Evolutionary conservation across 176 grass and related monocot genomes (phyloP).

Genomic region (Zizania latifolia): DNA sequence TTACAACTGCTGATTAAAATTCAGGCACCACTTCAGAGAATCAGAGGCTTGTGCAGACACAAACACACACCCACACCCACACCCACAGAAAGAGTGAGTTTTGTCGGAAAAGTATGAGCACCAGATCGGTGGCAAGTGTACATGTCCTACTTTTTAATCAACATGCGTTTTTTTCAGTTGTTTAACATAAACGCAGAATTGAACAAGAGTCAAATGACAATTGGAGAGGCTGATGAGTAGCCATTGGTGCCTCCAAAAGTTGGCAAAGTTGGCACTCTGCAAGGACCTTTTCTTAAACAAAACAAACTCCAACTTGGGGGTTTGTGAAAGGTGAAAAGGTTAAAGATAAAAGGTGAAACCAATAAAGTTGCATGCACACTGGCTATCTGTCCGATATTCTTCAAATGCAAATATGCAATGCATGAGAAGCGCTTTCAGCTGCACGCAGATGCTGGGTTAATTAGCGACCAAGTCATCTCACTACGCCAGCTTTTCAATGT

Average conservation of each 20-base stretch:
- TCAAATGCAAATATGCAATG: background rate
- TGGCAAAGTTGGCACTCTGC: too few species aligned
- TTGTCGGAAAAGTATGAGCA: background rate
- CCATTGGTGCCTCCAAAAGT: conserved; percentile 27
- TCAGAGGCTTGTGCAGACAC: too few species aligned
- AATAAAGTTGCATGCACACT: conserved; percentile 36
- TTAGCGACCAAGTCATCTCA: conserved; percentile 35
- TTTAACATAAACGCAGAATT: background rate
- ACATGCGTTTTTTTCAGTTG: background rate
- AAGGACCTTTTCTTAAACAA: too few species aligned
- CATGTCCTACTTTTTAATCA: background rate
- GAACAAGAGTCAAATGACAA: conserved; percentile 1
- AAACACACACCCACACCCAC: too few species aligned
- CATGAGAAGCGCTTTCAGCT: background rate
- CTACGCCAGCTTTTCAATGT: conserved; percentile 3
- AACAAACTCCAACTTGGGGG: conserved; percentile 8
- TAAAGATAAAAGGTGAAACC: too few species aligned
- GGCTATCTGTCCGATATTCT: too few species aligned
- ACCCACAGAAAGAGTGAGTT: too few species aligned
- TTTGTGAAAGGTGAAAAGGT: conserved; percentile 34
- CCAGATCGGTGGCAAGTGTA: background rate
- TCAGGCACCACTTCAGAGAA: too few species aligned
- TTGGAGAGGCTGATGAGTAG: conserved; percentile 3
- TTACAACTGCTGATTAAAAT: too few species aligned
- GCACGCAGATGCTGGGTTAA: conserved; percentile 33